Conservation (phyloP, 768 basidiomycete species). For the Myochromella boudieri region DNA sequence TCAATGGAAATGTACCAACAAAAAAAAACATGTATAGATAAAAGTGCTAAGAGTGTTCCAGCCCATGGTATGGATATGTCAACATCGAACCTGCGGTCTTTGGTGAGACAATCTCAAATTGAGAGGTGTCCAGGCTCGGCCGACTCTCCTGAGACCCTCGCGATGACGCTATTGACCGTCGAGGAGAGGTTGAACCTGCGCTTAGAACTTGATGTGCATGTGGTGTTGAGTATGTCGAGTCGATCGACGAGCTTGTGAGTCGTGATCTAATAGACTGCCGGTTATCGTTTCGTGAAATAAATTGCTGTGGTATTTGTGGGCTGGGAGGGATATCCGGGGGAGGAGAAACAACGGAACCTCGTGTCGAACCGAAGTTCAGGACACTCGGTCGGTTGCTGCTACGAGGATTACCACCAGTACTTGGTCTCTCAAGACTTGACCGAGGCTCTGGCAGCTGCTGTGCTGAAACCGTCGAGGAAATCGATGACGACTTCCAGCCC, state of each 20-base stretch:
- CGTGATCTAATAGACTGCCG: slow-evolving; percentile 31
- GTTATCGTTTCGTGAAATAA: slow-evolving; percentile 26
- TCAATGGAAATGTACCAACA: neutral
- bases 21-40: neutral
- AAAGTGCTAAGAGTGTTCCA: slow-evolving; percentile 37
- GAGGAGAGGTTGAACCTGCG: slow-evolving; percentile 30
- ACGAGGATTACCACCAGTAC: slow-evolving; percentile 27
- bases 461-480: slow-evolving; percentile 28
- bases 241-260: slow-evolving; percentile 33
- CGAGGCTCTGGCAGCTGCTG: slow-evolving; percentile 26
- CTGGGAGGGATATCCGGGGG: slow-evolving; percentile 59
- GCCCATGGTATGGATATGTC: slow-evolving; percentile 56
- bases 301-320: slow-evolving; percentile 59
- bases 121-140: slow-evolving; percentile 61
- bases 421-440: slow-evolving; percentile 37
- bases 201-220: slow-evolving; percentile 20
- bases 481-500: slow-evolving; percentile 54
- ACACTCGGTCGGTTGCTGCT: slow-evolving; percentile 50
- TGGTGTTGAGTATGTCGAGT: slow-evolving; percentile 29
- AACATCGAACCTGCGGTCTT: slow-evolving; percentile 43
- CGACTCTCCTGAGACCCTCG: slow-evolving; percentile 40
- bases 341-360: slow-evolving; percentile 27
- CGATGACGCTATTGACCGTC: slow-evolving; percentile 42
- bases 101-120: slow-evolving; percentile 67
- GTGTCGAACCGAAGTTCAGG: slow-evolving; percentile 41